phyloP scores from a whole-genome alignment of 2,329 filamentous ascomycete species.

The Fusarium pseudoanthophilum region DNA sequence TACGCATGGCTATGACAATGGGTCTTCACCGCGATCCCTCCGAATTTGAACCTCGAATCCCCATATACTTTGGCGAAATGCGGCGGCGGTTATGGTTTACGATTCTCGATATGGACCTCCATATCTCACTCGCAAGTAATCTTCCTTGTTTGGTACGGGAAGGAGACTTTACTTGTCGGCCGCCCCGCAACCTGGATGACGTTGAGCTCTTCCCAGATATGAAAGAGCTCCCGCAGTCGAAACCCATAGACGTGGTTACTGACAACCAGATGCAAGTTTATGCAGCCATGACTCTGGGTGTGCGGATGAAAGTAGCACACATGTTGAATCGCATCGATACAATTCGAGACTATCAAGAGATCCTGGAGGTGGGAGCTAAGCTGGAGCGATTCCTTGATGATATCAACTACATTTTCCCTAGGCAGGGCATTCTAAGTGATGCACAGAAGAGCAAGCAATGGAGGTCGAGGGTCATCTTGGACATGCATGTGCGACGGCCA shows the following conservation, averaged over 20 bases:
- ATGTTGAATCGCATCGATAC: conserved; percentile 63
- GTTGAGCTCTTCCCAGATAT: conserved; percentile 60
- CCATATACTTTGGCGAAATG: conserved; percentile 63
- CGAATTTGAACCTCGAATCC: conserved; percentile 61
- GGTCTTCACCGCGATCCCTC: conserved; percentile 67
- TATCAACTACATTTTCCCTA: conserved; percentile 63
- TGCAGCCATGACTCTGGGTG: conserved; percentile 60
- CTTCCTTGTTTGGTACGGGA: conserved; percentile 63
- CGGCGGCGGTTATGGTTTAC: conserved; percentile 67
- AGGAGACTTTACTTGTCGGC: conserved; percentile 63
- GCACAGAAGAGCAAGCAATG: conserved; percentile 61
- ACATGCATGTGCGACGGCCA: conserved; percentile 65
- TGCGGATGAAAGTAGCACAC: conserved; percentile 61
- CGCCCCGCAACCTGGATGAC: conserved; percentile 66
- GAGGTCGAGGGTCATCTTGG: conserved; percentile 62
- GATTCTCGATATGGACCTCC: conserved; percentile 66
- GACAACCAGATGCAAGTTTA: conserved; percentile 66
- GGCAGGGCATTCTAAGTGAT: conserved; percentile 55
- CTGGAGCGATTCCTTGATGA: conserved; percentile 66
- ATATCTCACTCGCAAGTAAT: conserved; percentile 63
- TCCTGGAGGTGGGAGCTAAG: conserved; percentile 64
- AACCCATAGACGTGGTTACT: conserved; percentile 63
- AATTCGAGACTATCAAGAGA: conserved; percentile 63
- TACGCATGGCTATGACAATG: conserved; percentile 69
- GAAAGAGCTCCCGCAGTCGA: conserved; percentile 59